phyloP scores from a whole-genome alignment of 1,284 basidiomycete species.

The Cryptococcus deneoformans region DNA sequence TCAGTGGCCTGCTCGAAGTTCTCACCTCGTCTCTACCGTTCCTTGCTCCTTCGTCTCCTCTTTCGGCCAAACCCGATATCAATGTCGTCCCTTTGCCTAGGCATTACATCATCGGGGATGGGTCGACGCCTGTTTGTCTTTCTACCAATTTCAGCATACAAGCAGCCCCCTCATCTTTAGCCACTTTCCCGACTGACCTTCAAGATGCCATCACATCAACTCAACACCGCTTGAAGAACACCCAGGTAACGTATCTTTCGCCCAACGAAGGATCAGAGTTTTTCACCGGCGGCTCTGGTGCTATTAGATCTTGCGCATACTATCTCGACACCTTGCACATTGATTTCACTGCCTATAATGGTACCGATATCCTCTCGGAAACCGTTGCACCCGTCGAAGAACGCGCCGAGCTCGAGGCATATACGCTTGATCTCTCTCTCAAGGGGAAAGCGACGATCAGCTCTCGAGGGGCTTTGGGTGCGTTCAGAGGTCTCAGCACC shows the following conservation, averaged over 20 bases:
- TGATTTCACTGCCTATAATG: background rate
- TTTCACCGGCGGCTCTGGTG: background rate
- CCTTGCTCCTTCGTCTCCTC: background rate
- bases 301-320: background rate
- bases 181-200: slow-evolving; percentile 3
- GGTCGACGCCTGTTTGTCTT: slow-evolving; percentile 7
- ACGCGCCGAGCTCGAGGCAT: slow-evolving; percentile 17
- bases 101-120: background rate
- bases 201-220: background rate
- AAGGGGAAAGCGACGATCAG: slow-evolving; percentile 52
- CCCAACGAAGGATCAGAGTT: slow-evolving; percentile 1
- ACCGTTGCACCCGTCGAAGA: slow-evolving; percentile 13
- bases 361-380: slow-evolving; percentile 9
- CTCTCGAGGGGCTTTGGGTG: slow-evolving; percentile 70
- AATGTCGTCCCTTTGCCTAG: background rate
- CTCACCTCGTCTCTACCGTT: background rate
- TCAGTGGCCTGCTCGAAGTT: background rate
- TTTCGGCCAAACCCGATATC: background rate
- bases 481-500: slow-evolving; percentile 76
- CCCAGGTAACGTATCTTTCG: background rate
- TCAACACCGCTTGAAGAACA: background rate
- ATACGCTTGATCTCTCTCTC: slow-evolving; percentile 17
- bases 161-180: no score
- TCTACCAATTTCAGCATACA: slow-evolving; percentile 5
- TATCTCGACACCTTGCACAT: background rate